Evolutionary conservation across 148 eudicot species (phyloP), one percentile per base, ranked within the genome.

Genomic region (Camellia lanceoleosa): DNA sequence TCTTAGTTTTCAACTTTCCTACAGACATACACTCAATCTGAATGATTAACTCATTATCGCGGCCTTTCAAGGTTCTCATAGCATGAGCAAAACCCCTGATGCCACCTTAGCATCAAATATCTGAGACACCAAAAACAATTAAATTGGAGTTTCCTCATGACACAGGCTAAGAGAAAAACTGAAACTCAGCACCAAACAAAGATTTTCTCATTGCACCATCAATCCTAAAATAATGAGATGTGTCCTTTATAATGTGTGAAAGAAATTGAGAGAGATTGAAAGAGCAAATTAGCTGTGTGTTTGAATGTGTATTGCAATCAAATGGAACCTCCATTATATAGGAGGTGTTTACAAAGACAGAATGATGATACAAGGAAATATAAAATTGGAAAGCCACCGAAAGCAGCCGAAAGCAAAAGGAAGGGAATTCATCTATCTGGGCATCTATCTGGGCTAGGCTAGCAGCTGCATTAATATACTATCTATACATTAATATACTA

Each of bases 101-200:
- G 11, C 67, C 68, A 16, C 47, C 7, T 73, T 73, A 56, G 64
- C 13, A 73, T 7, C 41, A 10, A 73, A 30, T 63, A 0, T 63
- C 41, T 2, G n/a, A 56, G 4, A 56, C 14, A 15, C 64, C 23
- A 56, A 58, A 23, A 11, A 61, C 8, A 55, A 6, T 55, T 7
- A 55, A 7, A 55, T 68, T 14, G 9, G 71, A 68, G 49, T 75
- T 70, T 75, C 41, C 68, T 43, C 51, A 43, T 75, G 42, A 61
- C 68, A 58, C 65, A 75, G 42, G 38, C 30, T 11, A 42, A 23
- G 42, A 75, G 7, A 42, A 30, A 42, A 74, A 74, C 11, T 20
- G 49, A 18, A 43, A 65, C 54, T 51, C 42, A 65, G 44, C 43
- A 68, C 71, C 49, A 42, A 67, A 42, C 3, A 5, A 42, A 68